Percentiles rank a stretch among this genome's conserved stretches.
Conservation (phyloP, 345 rosid species). For the Brassica napus region Da-Ae NC_063436.1:4758001-4758500, state of each 20-base stretch:
- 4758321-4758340: background rate
- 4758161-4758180: constrained; percentile 64
- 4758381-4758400: background rate
- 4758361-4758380: background rate
- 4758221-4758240: constrained; percentile 10
- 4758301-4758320: background rate
- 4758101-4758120: constrained; percentile 91
- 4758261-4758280: constrained; percentile 6
- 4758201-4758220: constrained; percentile 1
- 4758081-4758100: constrained; percentile 86
- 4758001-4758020: constrained; percentile 11
- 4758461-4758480: too few relatives aligned
- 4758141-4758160: constrained; percentile 43
- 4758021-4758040: constrained; percentile 54
- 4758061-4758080: constrained; percentile 79
- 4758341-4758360: background rate
- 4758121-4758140: constrained; percentile 50
- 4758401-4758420: constrained; percentile 33
- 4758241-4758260: background rate
- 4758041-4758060: constrained; percentile 59
- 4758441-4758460: constrained; percentile 66
- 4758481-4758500: too few relatives aligned
- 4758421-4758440: constrained; percentile 45
- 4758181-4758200: constrained; percentile 17
- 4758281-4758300: constrained; percentile 12